Base-by-base conservation (phyloP, 208 protist genomes). In the Leishmania arabica region DNA sequence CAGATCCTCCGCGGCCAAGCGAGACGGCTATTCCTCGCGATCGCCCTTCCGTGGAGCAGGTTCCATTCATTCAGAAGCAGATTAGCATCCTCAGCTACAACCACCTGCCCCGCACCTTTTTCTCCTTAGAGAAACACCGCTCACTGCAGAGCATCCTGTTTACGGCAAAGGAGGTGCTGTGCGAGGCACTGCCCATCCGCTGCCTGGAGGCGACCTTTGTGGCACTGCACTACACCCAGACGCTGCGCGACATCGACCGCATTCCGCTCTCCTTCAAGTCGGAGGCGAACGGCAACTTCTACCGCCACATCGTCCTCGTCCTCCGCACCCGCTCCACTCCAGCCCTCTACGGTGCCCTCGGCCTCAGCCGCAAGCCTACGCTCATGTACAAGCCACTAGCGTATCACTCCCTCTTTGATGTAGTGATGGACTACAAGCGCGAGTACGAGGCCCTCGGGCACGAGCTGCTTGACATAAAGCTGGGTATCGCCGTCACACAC, bases 121-220 rank as follows among this genome's bases (percentile, higher is more conserved):
- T 98, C 76, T 94, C 88, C 68, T 81, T 97, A n/a, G 89, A 95
- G 64, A 98, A 98, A 85, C 90, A 94, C 74, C 91, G 96, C 31
- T 89, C 96, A 0, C 81, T 98, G 81, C 86, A 93, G 76, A 95
- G 91, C 69, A 95, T 98, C 74, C 69, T 98, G 5, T 31, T 90
- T 37, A 98, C 95, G 17, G 93, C 87, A 40, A 94, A 88, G 77
- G 94, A 98, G 82, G 91, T 95, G 42, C 87, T 98, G 15, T 17
- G 78, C 24, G 94, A 98, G 83, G 89, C 93, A 34, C 87, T 98
- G 66, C 96, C 96, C 42, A 98, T 98, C 65, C 90, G 95, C 69
- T 98, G 96, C 79, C 87, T 98, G 11, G 95, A 98, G 86, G 96
- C 95, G 17, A 97, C 93, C 3, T 98, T 98, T 88, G 88, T 97